Evolutionary conservation across 2,329 filamentous ascomycete genomes (phyloP).

Genomic region (Chrysosporium queenslandicum): DNA sequence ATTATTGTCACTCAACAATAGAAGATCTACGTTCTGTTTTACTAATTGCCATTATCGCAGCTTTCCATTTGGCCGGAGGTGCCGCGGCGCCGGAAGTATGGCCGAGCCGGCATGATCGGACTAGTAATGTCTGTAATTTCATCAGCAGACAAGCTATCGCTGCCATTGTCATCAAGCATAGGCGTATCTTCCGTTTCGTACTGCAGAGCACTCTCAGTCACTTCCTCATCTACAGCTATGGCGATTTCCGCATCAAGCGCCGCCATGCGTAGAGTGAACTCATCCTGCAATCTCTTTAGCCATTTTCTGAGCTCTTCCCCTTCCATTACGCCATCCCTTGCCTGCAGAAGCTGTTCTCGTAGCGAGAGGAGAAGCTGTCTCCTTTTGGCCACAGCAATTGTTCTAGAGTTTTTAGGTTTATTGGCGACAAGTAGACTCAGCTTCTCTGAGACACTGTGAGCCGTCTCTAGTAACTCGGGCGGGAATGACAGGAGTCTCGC

Average conservation of each 20-base stretch:
- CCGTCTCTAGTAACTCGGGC: slow-evolving; percentile 53
- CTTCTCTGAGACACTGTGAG: slow-evolving; percentile 54
- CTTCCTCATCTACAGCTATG: slow-evolving; percentile 7
- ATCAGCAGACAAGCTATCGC: neutral
- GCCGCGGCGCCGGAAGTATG: neutral
- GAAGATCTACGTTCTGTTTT: too few species aligned
- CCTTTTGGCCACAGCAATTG: slow-evolving; percentile 50
- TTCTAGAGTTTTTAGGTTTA: slow-evolving; percentile 50
- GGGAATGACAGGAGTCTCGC: slow-evolving; percentile 68
- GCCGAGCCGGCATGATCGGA: neutral
- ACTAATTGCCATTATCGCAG: neutral
- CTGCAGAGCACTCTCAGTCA: neutral
- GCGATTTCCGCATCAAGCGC: slow-evolving; percentile 38
- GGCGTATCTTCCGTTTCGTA: neutral
- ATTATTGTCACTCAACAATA: too few species aligned
- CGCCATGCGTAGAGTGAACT: slow-evolving; percentile 65
- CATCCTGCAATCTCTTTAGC: slow-evolving; percentile 57
- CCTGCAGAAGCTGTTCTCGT: slow-evolving; percentile 61
- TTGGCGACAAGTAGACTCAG: slow-evolving; percentile 50
- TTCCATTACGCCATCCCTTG: slow-evolving; percentile 54
- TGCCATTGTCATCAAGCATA: neutral
- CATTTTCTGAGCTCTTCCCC: slow-evolving; percentile 54
- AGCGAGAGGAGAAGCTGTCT: slow-evolving; percentile 65
- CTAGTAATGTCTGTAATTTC: slow-evolving; percentile 2
- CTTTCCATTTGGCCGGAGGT: neutral